Evolutionary conservation across 2,329 filamentous ascomycete species (phyloP).

Genomic region (Curvularia verruculosa): DNA sequence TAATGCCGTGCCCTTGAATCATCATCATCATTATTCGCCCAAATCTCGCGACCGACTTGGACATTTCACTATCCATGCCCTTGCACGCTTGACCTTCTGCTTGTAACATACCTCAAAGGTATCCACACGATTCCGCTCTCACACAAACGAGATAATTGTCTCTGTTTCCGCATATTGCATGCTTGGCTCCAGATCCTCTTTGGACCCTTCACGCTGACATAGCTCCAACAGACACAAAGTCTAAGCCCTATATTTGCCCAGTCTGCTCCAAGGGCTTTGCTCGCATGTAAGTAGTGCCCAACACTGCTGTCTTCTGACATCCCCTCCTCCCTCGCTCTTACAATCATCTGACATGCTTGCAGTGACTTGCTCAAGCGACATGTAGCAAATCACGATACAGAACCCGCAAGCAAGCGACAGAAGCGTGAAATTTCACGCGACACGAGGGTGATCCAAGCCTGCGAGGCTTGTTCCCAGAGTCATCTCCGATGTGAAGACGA

Average conservation of each 20-base stretch:
- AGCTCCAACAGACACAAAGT: conserved; percentile 43
- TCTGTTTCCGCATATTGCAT: not conserved
- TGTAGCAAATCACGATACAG: conserved; percentile 52
- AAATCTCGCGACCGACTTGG: not conserved
- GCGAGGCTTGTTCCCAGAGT: conserved; percentile 58
- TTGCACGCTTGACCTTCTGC: not conserved
- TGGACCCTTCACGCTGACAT: conserved; percentile 17
- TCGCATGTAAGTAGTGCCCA: conserved; percentile 45
- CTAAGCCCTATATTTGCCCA: conserved; percentile 55
- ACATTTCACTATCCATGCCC: not conserved
- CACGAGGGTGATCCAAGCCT: conserved; percentile 53
- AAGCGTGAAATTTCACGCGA: conserved; percentile 35
- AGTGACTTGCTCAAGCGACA: conserved; percentile 60
- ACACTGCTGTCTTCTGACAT: not conserved
- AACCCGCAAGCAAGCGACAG: conserved; percentile 40
- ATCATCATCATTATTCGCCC: not conserved
- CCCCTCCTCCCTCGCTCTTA: not conserved
- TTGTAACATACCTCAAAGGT: not conserved
- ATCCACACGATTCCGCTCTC: not conserved
- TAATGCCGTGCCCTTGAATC: not conserved
- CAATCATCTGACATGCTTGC: conserved; percentile 8
- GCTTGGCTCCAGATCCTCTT: not conserved
- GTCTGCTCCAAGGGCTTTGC: conserved; percentile 56
- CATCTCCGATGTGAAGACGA: conserved; percentile 62
- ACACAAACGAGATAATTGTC: not conserved